A percentile compares a stretch with the other conserved stretches of the same genome.
Evolutionary conservation across 768 basidiomycete species (phyloP).

Genomic region (Termitomyces sp.): DNA sequence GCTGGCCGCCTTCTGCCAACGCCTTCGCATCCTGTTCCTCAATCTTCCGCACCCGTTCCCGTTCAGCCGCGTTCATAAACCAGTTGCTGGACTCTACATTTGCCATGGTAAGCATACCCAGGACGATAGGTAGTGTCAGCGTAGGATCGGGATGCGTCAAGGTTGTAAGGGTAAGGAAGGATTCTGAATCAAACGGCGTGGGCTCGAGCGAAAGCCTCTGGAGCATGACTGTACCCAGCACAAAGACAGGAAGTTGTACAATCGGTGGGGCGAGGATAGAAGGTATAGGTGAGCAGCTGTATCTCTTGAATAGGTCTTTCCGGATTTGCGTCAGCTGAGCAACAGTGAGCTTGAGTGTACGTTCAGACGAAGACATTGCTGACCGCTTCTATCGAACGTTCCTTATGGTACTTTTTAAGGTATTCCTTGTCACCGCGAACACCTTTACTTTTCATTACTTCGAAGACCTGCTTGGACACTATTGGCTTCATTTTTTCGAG

Average conservation of each 20-base stretch:
- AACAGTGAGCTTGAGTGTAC: background rate
- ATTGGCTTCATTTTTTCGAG: slow-evolving; percentile 45
- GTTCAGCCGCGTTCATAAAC: slow-evolving; percentile 61
- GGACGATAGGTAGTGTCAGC: slow-evolving; percentile 59
- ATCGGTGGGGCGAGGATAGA: slow-evolving; percentile 61
- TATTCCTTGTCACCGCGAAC: slow-evolving; percentile 51
- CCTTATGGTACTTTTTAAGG: slow-evolving; percentile 42
- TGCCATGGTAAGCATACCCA: slow-evolving; percentile 73
- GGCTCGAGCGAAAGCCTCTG: slow-evolving; percentile 49
- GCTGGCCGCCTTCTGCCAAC: slow-evolving; percentile 42
- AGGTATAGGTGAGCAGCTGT: slow-evolving; percentile 53
- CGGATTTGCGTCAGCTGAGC: slow-evolving; percentile 48
- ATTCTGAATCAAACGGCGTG: slow-evolving; percentile 74
- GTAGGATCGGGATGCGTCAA: slow-evolving; percentile 72
- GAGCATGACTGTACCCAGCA: slow-evolving; percentile 59
- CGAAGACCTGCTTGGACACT: slow-evolving; percentile 37
- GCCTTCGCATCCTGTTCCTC: slow-evolving; percentile 45
- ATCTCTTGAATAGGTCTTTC: slow-evolving; percentile 55
- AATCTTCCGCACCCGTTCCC: slow-evolving; percentile 43
- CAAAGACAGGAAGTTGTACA: slow-evolving; percentile 70
- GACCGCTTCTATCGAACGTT: slow-evolving; percentile 48
- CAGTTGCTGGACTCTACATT: slow-evolving; percentile 77
- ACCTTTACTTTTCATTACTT: slow-evolving; percentile 53
- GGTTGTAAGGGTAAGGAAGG: slow-evolving; percentile 70
- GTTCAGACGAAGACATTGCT: slow-evolving; percentile 9